Base-by-base conservation (phyloP, 2,329 filamentous ascomycete genomes). In the Aspergillus pseudoviridinutans region DNA sequence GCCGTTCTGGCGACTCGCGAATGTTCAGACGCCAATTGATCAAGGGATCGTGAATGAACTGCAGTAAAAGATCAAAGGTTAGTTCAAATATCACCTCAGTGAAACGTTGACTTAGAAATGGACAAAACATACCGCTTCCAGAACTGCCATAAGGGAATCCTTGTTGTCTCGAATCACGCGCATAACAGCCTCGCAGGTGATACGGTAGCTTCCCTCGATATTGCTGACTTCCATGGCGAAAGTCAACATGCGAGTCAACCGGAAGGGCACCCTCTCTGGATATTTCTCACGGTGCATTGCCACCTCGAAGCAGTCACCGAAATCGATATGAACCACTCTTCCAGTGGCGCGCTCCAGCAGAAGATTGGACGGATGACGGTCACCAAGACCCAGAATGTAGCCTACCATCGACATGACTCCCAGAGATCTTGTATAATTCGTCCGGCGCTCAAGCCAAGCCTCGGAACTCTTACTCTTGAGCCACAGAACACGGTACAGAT, bases 351-450 rank as follows among this genome's bases (percentile, higher is more conserved):
- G 89, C 74, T 99, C 94, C 44, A 99, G 87, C 89, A 99, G 95
- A 69, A 99, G 79, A 74, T 99, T 99, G 59, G 92, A 97, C 41
- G 95, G 95, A 77, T 99, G 94, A 50, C 95, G 88, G 78, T 99
- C 94, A 55, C 94, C 94, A 14, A 99, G 82, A 59, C 94, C 95
- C 24, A 99, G 86, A 63, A 99, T 97, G 75, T 99, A 99, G 62
- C 94, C 94, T n/a, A 97, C 94, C 92, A 99, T 99, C n/a, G 92
- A 97, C 94, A 99, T 99, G 68, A 99, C 94, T 66, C 91, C 94
- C 1, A 99, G 82, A 1, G 93, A 97, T 57, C 94, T 89, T 20
- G 94, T 99, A 78, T 99, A 99, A 72, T 96, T 99, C n/a, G 95
- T 99, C 54, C 94, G 89, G 47, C 94, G 85, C 75, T 97, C 94